These are phyloP conservation scores for Dothistroma septosporum DNA, from an alignment of 2,329 filamentous ascomycete genomes.

Conservation along the genomic window DNA sequence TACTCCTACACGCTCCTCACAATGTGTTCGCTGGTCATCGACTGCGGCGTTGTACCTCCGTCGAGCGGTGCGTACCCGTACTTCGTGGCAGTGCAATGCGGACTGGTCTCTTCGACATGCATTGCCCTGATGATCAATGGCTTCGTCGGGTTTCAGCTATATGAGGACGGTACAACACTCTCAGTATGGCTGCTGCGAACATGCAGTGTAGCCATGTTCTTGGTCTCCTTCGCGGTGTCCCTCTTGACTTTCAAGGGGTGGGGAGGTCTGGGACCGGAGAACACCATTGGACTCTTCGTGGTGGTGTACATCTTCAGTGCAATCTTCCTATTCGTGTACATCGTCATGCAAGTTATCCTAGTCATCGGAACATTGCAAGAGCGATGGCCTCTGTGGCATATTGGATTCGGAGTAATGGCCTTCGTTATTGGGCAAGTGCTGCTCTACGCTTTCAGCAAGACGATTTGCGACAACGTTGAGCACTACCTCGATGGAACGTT, in stretches of 20 bases:
- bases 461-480: slow-evolving; percentile 76
- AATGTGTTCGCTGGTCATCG: slow-evolving; percentile 81
- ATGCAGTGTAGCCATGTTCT: slow-evolving; percentile 74
- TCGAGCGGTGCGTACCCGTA: slow-evolving; percentile 79
- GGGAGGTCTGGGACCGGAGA: slow-evolving; percentile 78
- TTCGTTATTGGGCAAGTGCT: slow-evolving; percentile 90
- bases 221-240: slow-evolving; percentile 79
- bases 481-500: slow-evolving; percentile 95
- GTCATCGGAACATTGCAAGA: slow-evolving; percentile 89
- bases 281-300: slow-evolving; percentile 84
- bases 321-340: slow-evolving; percentile 78
- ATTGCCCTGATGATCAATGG: slow-evolving; percentile 92
- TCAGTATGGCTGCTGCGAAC: slow-evolving; percentile 89
- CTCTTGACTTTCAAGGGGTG: slow-evolving; percentile 90
- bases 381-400: slow-evolving; percentile 90
- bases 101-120: slow-evolving; percentile 77
- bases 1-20: slow-evolving; percentile 93
- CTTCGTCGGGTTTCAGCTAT: slow-evolving; percentile 96
- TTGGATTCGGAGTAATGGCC: slow-evolving; percentile 84
- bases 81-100: slow-evolving; percentile 83
- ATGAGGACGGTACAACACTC: slow-evolving; percentile 90
- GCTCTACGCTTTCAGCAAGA: slow-evolving; percentile 81
- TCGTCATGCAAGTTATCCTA: slow-evolving; percentile 81
- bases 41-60: slow-evolving; percentile 86
- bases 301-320: slow-evolving; percentile 89